These are phyloP conservation scores for Hirsutella minnesotensis DNA, from an alignment of 2,329 filamentous ascomycete species.

Conservation along the genomic window DNA sequence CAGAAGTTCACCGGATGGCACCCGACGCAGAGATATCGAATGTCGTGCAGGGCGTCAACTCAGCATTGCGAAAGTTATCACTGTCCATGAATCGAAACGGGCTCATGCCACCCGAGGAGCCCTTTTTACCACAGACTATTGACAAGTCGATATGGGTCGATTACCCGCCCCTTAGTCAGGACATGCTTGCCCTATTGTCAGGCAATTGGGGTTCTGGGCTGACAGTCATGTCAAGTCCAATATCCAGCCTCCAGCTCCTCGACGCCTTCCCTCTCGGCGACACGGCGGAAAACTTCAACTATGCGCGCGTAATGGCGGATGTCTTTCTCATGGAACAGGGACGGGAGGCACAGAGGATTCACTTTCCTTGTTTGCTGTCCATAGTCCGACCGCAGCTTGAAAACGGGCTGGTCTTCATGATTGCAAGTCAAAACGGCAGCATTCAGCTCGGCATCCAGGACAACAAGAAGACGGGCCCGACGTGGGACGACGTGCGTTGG, in stretches of 20 bases:
- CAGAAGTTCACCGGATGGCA: constrained; percentile 27
- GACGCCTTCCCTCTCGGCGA: constrained; percentile 71
- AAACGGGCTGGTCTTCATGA: constrained; percentile 56
- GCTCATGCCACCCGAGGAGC: constrained; percentile 58
- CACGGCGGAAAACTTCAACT: constrained; percentile 61
- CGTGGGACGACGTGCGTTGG: constrained; percentile 78
- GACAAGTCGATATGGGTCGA: constrained; percentile 74
- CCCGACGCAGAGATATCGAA: constrained; percentile 37
- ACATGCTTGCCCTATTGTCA: constrained; percentile 58
- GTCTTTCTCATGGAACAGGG: constrained; percentile 65
- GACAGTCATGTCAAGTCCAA: constrained; percentile 33
- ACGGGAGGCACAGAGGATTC: constrained; percentile 52
- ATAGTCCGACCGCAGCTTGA: constrained; percentile 60
- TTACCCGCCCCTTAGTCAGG: constrained; percentile 62
- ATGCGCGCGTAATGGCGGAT: constrained; percentile 65
- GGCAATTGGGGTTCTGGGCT: constrained; percentile 43
- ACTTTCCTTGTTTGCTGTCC: constrained; percentile 64
- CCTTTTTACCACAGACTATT: constrained; percentile 62
- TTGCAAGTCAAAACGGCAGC: constrained; percentile 69
- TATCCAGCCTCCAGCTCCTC: constrained; percentile 40
- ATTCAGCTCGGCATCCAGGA: constrained; percentile 64
- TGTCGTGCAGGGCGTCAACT: constrained; percentile 43
- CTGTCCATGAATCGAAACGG: constrained; percentile 78
- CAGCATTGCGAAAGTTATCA: constrained; percentile 60
- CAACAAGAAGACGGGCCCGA: constrained; percentile 54